Conservation (phyloP, 257 asterid genomes). For the Jacaranda mimosifolia region DNA sequence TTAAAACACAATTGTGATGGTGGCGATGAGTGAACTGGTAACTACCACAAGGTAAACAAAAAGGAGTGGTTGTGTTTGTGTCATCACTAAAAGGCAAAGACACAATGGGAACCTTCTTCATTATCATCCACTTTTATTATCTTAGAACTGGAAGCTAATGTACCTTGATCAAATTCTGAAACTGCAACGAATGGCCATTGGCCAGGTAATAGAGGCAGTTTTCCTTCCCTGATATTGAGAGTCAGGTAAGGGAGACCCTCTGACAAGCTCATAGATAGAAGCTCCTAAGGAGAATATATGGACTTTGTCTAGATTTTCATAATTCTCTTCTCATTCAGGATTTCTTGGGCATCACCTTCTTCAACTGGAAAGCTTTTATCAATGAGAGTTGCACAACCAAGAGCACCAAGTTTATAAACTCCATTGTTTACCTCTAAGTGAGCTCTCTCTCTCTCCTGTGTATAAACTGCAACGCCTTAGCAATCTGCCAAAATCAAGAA, state of each 20-base stretch:
- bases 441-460: no score
- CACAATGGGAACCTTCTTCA: background rate
- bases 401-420: slow-evolving; percentile 89
- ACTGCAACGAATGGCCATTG: slow-evolving; percentile 85
- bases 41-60: no score
- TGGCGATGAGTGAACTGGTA: no score
- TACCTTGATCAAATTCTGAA: slow-evolving; percentile 93
- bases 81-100: background rate
- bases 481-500: no score
- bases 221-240: slow-evolving; percentile 82
- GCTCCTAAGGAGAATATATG: slow-evolving; percentile 94
- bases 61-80: no score
- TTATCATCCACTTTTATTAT: background rate
- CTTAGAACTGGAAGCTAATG: slow-evolving; percentile 11
- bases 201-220: slow-evolving; percentile 93
- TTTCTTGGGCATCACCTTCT: slow-evolving; percentile 99
- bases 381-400: slow-evolving; percentile 88
- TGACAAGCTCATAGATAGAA: slow-evolving; percentile 78
- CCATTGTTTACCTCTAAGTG: no score
- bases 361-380: slow-evolving; percentile 86
- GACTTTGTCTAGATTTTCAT: slow-evolving; percentile 83
- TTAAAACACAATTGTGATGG: background rate
- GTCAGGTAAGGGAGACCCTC: slow-evolving; percentile 80
- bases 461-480: no score
- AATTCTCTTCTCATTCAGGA: slow-evolving; percentile 85